Conservation (phyloP, 179 eudicot species). For the Beta lomatogona region DNA sequence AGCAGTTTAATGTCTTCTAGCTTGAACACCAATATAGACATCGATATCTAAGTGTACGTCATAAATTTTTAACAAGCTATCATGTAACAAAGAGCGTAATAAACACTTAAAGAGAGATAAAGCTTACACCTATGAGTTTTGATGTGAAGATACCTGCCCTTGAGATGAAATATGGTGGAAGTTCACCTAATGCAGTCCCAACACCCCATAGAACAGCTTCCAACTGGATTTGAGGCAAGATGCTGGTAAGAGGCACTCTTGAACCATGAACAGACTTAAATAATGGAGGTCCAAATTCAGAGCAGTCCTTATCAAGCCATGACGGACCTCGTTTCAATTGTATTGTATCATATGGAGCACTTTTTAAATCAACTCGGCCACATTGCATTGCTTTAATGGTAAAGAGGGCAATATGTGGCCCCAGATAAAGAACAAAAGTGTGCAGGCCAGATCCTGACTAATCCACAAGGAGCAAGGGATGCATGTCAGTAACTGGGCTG, state of each 20-base stretch:
- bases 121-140: background rate
- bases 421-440: constrained; percentile 93
- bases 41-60: too few species aligned
- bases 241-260: constrained; percentile 81
- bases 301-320: constrained; percentile 92
- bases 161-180: constrained; percentile 97
- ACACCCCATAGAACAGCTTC: constrained; percentile 94
- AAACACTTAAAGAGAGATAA: background rate
- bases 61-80: too few species aligned
- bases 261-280: constrained; percentile 54
- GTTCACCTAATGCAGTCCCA: constrained; percentile 99
- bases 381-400: constrained; percentile 92
- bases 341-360: constrained; percentile 92
- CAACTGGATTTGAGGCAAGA: constrained; percentile 87
- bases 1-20: background rate
- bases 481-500: constrained; percentile 1
- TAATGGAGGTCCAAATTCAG: constrained; percentile 79
- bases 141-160: constrained; percentile 66
- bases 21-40: background rate
- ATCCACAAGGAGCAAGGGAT: background rate
- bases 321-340: constrained; percentile 79
- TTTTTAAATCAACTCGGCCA: constrained; percentile 94
- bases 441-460: constrained; percentile 92
- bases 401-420: constrained; percentile 95
- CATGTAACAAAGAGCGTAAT: too few species aligned